Evolutionary conservation across 2,329 filamentous ascomycete species (phyloP).

Genomic region (Alternaria sp.): DNA sequence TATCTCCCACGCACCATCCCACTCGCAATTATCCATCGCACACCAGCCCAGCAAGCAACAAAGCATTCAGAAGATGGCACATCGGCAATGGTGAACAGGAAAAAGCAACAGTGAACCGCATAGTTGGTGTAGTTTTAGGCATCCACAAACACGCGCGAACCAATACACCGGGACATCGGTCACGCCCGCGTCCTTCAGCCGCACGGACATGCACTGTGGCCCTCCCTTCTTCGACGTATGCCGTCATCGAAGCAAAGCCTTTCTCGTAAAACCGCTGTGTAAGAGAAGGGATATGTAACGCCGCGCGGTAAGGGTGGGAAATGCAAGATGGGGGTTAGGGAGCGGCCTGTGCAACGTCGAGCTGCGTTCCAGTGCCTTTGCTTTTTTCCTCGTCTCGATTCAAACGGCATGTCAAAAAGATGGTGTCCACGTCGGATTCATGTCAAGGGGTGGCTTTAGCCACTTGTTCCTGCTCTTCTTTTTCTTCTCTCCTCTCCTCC

Average conservation of each 20-base stretch:
- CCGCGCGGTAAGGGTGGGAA: slow-evolving; percentile 15
- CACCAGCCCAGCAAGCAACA: slow-evolving; percentile 3
- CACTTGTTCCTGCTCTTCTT: slow-evolving; percentile 1
- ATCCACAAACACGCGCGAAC: background rate
- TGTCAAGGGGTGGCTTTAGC: slow-evolving; percentile 1
- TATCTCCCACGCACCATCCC: slow-evolving; percentile 10
- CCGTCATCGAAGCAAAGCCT: slow-evolving; percentile 3
- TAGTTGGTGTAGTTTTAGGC: background rate
- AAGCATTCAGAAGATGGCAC: background rate
- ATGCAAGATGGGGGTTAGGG: slow-evolving; percentile 8
- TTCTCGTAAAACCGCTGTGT: slow-evolving; percentile 10
- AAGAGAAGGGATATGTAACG: slow-evolving; percentile 17
- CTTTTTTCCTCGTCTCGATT: slow-evolving; percentile 15
- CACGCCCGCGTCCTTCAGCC: slow-evolving; percentile 6
- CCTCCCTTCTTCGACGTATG: slow-evolving; percentile 1
- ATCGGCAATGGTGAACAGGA: background rate
- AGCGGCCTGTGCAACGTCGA: slow-evolving; percentile 16
- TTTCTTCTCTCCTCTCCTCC: background rate
- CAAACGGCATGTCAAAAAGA: slow-evolving; percentile 8
- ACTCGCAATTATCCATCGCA: slow-evolving; percentile 1
- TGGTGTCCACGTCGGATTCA: slow-evolving; percentile 5
- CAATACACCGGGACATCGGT: slow-evolving; percentile 4
- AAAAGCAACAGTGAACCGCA: slow-evolving; percentile 4
- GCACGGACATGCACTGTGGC: background rate
- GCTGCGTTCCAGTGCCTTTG: slow-evolving; percentile 19